phyloP scores from a whole-genome alignment of 2,329 filamentous ascomycete genomes.

The Exophiala spinifera region DNA sequence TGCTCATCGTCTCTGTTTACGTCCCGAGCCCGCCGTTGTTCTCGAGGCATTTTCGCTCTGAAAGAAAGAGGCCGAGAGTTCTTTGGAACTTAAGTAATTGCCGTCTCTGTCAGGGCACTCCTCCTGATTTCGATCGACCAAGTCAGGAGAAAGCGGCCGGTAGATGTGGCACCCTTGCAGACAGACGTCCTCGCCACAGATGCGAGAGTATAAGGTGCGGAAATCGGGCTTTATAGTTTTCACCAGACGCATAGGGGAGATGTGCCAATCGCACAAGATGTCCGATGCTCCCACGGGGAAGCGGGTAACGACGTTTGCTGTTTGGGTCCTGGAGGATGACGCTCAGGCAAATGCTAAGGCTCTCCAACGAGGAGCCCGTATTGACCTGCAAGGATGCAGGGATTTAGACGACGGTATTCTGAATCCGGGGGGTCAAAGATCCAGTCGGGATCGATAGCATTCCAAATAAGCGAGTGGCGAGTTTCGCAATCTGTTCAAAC shows the following conservation, averaged over 20 bases:
- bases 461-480: not conserved
- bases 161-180: constrained; percentile 24
- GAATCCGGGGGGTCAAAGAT: not conserved
- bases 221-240: constrained; percentile 24
- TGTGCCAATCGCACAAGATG: not conserved
- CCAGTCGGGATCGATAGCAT: not conserved
- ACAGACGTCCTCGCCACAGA: constrained; percentile 21
- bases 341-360: not conserved
- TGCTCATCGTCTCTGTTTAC: constrained; percentile 23
- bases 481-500: not conserved
- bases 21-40: constrained; percentile 12
- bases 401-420: not conserved
- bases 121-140: constrained; percentile 9
- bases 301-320: not conserved
- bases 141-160: constrained; percentile 14
- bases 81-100: not conserved
- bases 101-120: not conserved
- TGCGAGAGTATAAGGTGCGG: constrained; percentile 20
- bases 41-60: constrained; percentile 14
- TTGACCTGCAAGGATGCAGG: constrained; percentile 1
- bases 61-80: not conserved
- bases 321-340: not conserved
- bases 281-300: constrained; percentile 4
- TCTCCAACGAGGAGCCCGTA: not conserved
- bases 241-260: constrained; percentile 20